phyloP scores from a whole-genome alignment of 2,329 filamentous ascomycete species.

The Exserohilum turcica region DNA sequence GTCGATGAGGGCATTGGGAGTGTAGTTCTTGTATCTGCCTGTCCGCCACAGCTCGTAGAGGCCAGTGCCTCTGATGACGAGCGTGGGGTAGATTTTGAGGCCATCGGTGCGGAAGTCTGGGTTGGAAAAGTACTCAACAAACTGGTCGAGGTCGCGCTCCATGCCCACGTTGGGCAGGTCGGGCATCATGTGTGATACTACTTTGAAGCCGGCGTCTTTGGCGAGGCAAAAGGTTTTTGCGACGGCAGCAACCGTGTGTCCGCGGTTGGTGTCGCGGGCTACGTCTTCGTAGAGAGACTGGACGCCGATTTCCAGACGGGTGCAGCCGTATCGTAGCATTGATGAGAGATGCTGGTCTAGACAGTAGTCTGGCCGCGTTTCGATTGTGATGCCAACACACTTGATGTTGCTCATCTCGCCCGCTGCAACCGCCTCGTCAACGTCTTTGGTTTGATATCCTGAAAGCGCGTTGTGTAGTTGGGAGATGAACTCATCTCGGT shows the following conservation, averaged over 20 bases:
- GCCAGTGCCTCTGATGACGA: constrained; percentile 95
- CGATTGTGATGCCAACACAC: constrained; percentile 97
- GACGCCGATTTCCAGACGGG: constrained; percentile 89
- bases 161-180: constrained; percentile 97
- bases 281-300: constrained; percentile 98
- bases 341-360: constrained; percentile 91
- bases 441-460: constrained; percentile 90
- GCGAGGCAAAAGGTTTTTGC: constrained; percentile 96
- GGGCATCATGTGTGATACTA: constrained; percentile 99
- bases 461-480: constrained; percentile 96
- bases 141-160: constrained; percentile 96
- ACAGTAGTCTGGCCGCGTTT: constrained; percentile 96
- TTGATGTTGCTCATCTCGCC: constrained; percentile 97
- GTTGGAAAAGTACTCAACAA: constrained; percentile 96
- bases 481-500: constrained; percentile 90
- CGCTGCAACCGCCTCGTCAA: constrained; percentile 92
- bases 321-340: constrained; percentile 98
- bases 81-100: constrained; percentile 95
- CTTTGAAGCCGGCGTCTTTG: constrained; percentile 98
- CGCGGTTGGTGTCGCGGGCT: constrained; percentile 94
- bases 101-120: constrained; percentile 95
- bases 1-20: constrained; percentile 93
- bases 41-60: constrained; percentile 98
- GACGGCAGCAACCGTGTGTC: constrained; percentile 92
- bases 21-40: constrained; percentile 97